Evolutionary conservation across 805 yeast species (phyloP), one percentile per base, ranked within the genome.

Genomic region (Sugiyamaella lignohabitans): DNA sequence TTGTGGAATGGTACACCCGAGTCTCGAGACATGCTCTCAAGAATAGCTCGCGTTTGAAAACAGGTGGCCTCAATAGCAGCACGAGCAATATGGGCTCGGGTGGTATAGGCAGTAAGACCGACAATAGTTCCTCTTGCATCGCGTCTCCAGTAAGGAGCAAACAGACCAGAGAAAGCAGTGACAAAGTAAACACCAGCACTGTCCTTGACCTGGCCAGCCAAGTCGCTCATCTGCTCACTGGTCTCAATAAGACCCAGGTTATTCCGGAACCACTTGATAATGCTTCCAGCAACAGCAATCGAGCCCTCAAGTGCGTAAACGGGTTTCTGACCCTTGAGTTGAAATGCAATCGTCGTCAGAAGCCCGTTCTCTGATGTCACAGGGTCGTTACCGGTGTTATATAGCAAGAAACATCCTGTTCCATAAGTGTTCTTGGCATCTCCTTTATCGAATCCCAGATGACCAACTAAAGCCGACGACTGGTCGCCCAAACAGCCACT

Each of bases 1-100:
- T 62, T 72, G 74, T 57, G 70, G 75, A 54, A 51, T 8, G 46
- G 71, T 10, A 78, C 77, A 45, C 86, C 87, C 3, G 88, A 84
- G 65, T 88, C 96, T 47, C 78, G 72, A 38, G 83, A 81, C 97
- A 89, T 89, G 36, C 95, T 94, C 52, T 84, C 79, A 59, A 89
- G 73, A 59, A 89, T 87, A 22, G 94, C 96, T 51, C 94, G 73
- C 20, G 89, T 91, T 70, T 91, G 97, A 74, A 78, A 89, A 65
- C 96, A 89, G 37, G 87, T 91, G 53, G 96, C 96, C 64, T 91
- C 97, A 49, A 89, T 75, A 10, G 96, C 95, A 2, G 97, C 97
- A 54, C 96, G 77, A 6, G 94, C 94, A 60, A 89, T 82, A 67
- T 91, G 97, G 14, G 88, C 79, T 16, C 93, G 81, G n/a, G 83